Base-by-base conservation (phyloP, 805 yeast species). In the Cyberlindnera nakhonratchasimensis region DNA sequence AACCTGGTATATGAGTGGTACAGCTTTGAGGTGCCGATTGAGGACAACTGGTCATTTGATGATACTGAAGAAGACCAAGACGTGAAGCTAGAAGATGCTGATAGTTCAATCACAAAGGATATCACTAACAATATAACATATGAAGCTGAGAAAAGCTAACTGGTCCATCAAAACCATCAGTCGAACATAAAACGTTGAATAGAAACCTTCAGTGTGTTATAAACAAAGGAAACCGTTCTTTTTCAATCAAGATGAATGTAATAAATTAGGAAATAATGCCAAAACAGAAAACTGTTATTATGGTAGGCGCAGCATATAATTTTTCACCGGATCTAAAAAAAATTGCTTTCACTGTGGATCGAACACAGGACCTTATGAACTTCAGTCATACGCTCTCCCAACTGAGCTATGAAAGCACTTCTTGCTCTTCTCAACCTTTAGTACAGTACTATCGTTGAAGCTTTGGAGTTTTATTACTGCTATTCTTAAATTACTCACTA, bases 351-450 rank as follows among this genome's bases (percentile, higher is more conserved):
- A 72, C 75, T 78, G 85, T 76, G 86, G 84, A 77, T 79, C 80
- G 85, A 80, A 80, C 85, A 76, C 84, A 77, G 81, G 83, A 79
- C 86, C 86, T 80, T 72, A 81, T 78, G 86, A 80, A 80, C 61
- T 58, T 58, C 61, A 58, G 61, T 58, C 60, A 53, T 53, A 52
- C 61, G 61, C 61, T 58, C 61, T 58, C 61, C 61, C 63, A 54
- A 47, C 59, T 58, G 61, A 58, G 61, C 63, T 58, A 58, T 54
- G 49, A 48, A 57, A 57, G 61, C 61, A 34, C 5, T 14, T 7
- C 32, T 29, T 29, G 32, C 8, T 8, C 26, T 9, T 9, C 8
- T 23, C 8, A 23, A 9, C 26, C 8, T 9, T 8, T 23, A 12
- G 8, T 23, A 23, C 26, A 23, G 16, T 11, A 11, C n/a, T 29